Percentiles rank a stretch among this genome's conserved stretches.
Evolutionary conservation across 441 rosid genomes (phyloP).

Genomic region (Daphne laureola): DNA sequence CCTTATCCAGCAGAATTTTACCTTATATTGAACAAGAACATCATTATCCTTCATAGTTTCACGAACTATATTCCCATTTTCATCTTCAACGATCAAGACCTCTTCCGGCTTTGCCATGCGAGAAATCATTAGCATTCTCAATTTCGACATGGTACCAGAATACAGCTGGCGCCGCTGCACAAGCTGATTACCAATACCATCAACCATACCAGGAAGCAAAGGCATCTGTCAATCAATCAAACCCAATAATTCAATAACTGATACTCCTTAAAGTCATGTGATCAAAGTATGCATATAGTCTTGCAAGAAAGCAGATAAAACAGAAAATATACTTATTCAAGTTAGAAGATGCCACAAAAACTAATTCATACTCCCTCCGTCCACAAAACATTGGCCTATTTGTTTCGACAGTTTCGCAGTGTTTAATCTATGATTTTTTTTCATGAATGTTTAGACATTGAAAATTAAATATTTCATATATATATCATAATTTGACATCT

Average conservation of each 20-base stretch:
- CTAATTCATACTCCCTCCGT: no score
- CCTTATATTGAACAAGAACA: conserved; percentile 99
- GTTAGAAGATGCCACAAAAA: no score
- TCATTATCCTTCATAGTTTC: conserved; percentile 99
- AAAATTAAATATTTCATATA: no score
- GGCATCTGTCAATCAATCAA: conserved; percentile 50
- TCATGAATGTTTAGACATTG: no score
- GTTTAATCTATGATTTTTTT: no score
- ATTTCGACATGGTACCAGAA: conserved; percentile 80
- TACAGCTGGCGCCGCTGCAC: conserved; percentile 91
- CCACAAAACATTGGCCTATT: no score
- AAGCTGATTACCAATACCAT: conserved; percentile 81
- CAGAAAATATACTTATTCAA: no score
- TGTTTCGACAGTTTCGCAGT: no score
- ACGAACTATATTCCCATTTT: conserved; percentile 98
- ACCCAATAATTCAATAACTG: conserved; percentile 15
- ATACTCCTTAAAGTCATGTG: not conserved
- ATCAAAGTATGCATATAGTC: not conserved
- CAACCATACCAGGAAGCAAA: conserved; percentile 68
- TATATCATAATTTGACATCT: no score
- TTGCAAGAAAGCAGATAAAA: no score
- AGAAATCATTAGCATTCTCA: conserved; percentile 93
- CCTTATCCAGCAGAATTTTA: conserved; percentile 11
- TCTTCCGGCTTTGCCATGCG: conserved; percentile 99
- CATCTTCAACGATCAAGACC: conserved; percentile 99